phyloP scores from a whole-genome alignment of 352 stramenopile species.

The Pythium monospermum region DNA sequence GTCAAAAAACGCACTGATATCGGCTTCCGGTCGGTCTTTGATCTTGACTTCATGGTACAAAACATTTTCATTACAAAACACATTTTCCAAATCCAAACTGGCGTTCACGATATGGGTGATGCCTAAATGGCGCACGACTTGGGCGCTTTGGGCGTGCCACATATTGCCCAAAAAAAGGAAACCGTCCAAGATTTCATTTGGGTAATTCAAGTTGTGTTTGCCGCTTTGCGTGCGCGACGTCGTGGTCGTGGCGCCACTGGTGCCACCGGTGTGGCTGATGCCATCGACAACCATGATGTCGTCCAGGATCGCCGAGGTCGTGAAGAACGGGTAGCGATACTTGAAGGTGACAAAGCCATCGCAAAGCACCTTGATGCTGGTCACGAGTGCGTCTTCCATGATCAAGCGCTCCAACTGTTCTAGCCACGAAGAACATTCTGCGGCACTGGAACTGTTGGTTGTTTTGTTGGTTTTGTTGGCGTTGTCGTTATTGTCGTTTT shows the following conservation, averaged over 20 bases:
- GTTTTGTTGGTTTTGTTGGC: too few relatives aligned
- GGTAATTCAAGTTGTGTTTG: constrained; percentile 85
- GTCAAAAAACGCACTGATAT: constrained; percentile 74
- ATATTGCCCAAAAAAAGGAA: constrained; percentile 87
- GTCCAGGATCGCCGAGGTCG: constrained; percentile 57
- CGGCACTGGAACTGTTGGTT: constrained; percentile 4
- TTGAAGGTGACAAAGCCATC: constrained; percentile 85
- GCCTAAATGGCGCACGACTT: constrained; percentile 69
- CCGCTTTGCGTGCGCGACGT: constrained; percentile 74
- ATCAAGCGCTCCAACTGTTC: constrained; percentile 58
- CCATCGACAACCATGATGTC: constrained; percentile 44
- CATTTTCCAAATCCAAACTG: constrained; percentile 71
- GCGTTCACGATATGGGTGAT: constrained; percentile 86
- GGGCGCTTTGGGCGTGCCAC: constrained; percentile 80
- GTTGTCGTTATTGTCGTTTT: constrained; percentile 14
- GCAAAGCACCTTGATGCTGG: constrained; percentile 63
- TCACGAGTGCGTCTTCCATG: constrained; percentile 68
- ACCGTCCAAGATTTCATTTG: constrained; percentile 82
- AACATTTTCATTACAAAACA: constrained; percentile 62
- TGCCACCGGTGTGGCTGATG: too few relatives aligned
- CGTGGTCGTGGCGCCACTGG: too few relatives aligned
- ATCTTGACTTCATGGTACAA: constrained; percentile 78
- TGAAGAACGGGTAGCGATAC: constrained; percentile 85
- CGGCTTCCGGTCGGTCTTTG: constrained; percentile 64
- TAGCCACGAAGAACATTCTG: constrained; percentile 47